phyloP scores from a whole-genome alignment of 2,329 filamentous ascomycete species.

The Cyphellophora europaea region DNA sequence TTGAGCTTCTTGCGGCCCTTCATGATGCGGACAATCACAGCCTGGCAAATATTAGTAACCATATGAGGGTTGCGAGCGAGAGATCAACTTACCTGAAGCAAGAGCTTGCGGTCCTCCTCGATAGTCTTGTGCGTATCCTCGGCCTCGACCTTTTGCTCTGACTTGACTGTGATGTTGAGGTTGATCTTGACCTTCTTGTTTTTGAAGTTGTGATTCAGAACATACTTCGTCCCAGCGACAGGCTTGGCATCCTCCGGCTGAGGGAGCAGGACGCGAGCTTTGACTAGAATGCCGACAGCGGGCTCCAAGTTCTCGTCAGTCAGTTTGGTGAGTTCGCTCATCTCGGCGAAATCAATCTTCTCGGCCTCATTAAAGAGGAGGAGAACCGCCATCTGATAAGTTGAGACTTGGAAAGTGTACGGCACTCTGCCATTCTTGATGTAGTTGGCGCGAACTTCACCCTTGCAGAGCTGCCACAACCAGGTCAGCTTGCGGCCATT shows the following conservation, averaged over 20 bases:
- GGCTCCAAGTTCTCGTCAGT: slow-evolving; percentile 77
- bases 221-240: slow-evolving; percentile 68
- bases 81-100: slow-evolving; percentile 69
- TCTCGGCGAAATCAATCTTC: slow-evolving; percentile 76
- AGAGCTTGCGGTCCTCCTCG: slow-evolving; percentile 91
- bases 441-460: slow-evolving; percentile 89
- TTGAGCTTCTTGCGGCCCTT: slow-evolving; percentile 99
- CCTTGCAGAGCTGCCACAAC: slow-evolving; percentile 98
- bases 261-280: slow-evolving; percentile 79
- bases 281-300: slow-evolving; percentile 75
- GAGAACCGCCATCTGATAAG: slow-evolving; percentile 95
- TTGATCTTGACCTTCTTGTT: slow-evolving; percentile 98
- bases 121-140: slow-evolving; percentile 99
- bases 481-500: slow-evolving; percentile 93
- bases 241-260: slow-evolving; percentile 65
- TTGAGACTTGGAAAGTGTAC: slow-evolving; percentile 94
- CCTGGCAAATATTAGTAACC: slow-evolving; percentile 44
- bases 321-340: slow-evolving; percentile 70
- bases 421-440: slow-evolving; percentile 81
- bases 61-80: slow-evolving; percentile 21
- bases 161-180: slow-evolving; percentile 87
- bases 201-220: slow-evolving; percentile 90
- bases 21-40: slow-evolving; percentile 98
- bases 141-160: slow-evolving; percentile 91
- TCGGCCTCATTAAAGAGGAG: slow-evolving; percentile 91